These are phyloP conservation scores for Ramaria sp. DNA, from an alignment of 768 basidiomycete genomes.

Conservation along the genomic window DNA sequence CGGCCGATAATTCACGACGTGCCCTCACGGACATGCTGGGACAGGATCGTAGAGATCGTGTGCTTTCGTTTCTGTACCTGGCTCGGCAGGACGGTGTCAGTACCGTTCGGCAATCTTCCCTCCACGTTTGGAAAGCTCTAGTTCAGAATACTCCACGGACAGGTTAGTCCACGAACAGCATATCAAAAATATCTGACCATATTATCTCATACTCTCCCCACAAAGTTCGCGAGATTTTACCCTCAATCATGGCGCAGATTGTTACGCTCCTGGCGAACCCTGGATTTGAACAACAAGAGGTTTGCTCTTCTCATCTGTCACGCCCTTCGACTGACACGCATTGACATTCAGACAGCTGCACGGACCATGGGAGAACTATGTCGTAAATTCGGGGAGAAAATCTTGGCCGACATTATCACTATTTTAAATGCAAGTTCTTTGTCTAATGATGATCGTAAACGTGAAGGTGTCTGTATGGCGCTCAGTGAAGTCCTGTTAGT, in stretches of 20 bases:
- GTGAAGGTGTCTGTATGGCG: constrained; percentile 81
- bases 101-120: constrained; percentile 79
- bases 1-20: constrained; percentile 71
- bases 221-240: constrained; percentile 79
- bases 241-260: constrained; percentile 71
- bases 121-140: constrained; percentile 97
- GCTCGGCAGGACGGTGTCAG: constrained; percentile 89
- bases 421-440: constrained; percentile 54
- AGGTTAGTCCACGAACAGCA: constrained; percentile 32
- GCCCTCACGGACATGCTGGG: constrained; percentile 86
- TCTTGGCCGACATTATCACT: constrained; percentile 72
- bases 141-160: constrained; percentile 91
- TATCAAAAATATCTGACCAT: background rate
- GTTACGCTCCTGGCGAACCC: constrained; percentile 67
- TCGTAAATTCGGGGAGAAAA: constrained; percentile 90
- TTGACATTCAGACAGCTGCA: constrained; percentile 56
- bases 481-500: constrained; percentile 80
- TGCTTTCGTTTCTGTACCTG: constrained; percentile 83
- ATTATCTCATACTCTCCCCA: constrained; percentile 9
- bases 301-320: constrained; percentile 19
- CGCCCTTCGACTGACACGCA: background rate
- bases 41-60: constrained; percentile 77
- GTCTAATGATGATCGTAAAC: constrained; percentile 48
- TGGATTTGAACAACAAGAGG: constrained; percentile 86
- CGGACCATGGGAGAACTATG: constrained; percentile 83